Evolutionary conservation across 768 basidiomycete genomes (phyloP).

Genomic region (Inosperma sp.): DNA sequence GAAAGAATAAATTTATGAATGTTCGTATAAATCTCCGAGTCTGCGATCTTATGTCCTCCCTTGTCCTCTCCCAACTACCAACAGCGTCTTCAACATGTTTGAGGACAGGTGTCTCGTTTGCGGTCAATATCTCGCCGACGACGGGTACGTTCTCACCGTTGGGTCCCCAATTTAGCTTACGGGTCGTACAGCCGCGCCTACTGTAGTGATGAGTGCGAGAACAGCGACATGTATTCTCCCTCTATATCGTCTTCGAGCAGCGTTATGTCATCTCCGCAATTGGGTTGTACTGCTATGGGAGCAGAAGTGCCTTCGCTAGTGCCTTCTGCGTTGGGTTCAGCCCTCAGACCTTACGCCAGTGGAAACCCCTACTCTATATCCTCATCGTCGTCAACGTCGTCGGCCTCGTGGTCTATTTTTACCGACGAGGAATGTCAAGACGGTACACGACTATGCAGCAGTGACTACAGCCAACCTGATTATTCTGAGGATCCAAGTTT

Average conservation of each 20-base stretch:
- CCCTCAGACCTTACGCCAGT: conserved; percentile 41
- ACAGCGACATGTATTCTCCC: conserved; percentile 58
- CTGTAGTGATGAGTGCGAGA: conserved; percentile 67
- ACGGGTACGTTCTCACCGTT: conserved; percentile 46
- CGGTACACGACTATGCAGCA: conserved; percentile 28
- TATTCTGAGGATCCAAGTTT: conserved; percentile 35
- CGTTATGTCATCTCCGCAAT: conserved; percentile 66
- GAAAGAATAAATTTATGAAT: background rate
- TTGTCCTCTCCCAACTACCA: conserved; percentile 11
- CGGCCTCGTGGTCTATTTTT: conserved; percentile 59
- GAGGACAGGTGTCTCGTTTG: conserved; percentile 76
- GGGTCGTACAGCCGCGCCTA: conserved; percentile 50
- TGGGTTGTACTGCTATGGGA: conserved; percentile 47
- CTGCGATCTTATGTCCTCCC: conserved; percentile 1
- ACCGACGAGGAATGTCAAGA: conserved; percentile 64
- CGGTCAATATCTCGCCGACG: conserved; percentile 58
- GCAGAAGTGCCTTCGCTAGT: conserved; percentile 63
- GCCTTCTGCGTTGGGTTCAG: conserved; percentile 60
- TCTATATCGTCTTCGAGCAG: conserved; percentile 57
- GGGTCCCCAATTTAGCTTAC: conserved; percentile 10
- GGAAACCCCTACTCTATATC: conserved; percentile 52
- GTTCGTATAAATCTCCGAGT: conserved; percentile 1
- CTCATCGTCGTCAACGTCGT: conserved; percentile 56
- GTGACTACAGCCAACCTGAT: conserved; percentile 36
- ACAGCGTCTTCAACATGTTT: conserved; percentile 47